A percentile compares a stretch with the other conserved stretches of the same genome.
Evolutionary conservation across 768 basidiomycete genomes (phyloP).

Genomic region (Termitomyces sp.): DNA sequence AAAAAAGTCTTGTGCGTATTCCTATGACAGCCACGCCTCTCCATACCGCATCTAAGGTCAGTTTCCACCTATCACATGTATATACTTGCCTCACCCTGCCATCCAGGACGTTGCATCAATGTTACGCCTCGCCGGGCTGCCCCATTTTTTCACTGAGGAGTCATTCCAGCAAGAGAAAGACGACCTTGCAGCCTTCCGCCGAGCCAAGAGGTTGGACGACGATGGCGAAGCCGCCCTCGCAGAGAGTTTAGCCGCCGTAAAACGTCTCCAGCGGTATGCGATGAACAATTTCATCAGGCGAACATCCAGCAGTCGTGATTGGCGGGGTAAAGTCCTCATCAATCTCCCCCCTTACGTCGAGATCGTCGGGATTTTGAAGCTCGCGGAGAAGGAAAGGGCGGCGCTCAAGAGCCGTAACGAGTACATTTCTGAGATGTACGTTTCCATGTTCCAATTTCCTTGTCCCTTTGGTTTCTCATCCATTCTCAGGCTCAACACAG

Average conservation of each 20-base stretch:
- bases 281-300: constrained; percentile 2
- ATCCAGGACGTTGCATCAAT: constrained; percentile 27
- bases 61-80: constrained; percentile 22
- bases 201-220: constrained; percentile 22
- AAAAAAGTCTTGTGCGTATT: constrained; percentile 10
- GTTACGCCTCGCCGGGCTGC: constrained; percentile 24
- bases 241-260: neutral
- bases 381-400: neutral
- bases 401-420: neutral
- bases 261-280: constrained; percentile 8
- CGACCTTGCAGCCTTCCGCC: neutral
- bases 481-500: neutral
- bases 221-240: neutral
- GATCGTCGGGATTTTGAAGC: neutral
- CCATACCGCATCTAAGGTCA: constrained; percentile 24
- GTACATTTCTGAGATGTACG: neutral
- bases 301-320: constrained; percentile 2
- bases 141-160: constrained; percentile 5
- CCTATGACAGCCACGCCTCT: constrained; percentile 26
- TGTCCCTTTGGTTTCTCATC: neutral
- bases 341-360: neutral
- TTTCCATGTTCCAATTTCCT: neutral
- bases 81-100: constrained; percentile 11
- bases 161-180: neutral
- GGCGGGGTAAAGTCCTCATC: neutral